These are phyloP conservation scores for Aethionema arabicum DNA, from an alignment of 345 rosid species.

Conservation along the genomic window DNA sequence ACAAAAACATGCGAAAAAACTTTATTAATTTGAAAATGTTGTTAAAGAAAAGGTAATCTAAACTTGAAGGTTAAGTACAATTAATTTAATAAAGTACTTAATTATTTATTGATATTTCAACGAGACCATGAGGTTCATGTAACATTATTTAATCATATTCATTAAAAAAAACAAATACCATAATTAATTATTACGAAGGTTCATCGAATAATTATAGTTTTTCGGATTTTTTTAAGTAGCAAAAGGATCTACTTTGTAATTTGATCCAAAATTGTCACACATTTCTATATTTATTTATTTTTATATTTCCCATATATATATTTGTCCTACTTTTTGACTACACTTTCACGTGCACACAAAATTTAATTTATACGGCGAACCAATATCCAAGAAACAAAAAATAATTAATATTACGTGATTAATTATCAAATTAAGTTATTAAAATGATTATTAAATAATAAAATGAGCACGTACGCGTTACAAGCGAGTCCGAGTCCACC, in stretches of 20 bases:
- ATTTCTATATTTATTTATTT: conserved; percentile 15
- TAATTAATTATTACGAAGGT: conserved; percentile 15
- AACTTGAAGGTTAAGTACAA: neutral
- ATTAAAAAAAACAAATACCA: neutral
- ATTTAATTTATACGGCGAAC: conserved; percentile 31
- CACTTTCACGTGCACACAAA: conserved; percentile 34
- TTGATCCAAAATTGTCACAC: conserved; percentile 26
- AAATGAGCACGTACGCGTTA: conserved; percentile 31
- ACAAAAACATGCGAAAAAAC: neutral
- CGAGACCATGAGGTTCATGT: conserved; percentile 5
- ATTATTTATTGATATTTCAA: neutral
- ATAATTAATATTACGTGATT: too few species aligned
- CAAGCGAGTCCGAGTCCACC: conserved; percentile 20
- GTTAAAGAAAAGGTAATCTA: too few species aligned
- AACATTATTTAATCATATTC: neutral
- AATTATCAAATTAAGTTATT: too few species aligned
- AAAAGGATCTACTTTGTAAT: conserved; percentile 30
- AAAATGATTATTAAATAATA: neutral
- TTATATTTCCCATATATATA: conserved; percentile 4
- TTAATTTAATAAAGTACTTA: neutral
- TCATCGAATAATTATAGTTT: conserved; percentile 20
- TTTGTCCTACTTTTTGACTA: conserved; percentile 32
- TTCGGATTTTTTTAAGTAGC: neutral
- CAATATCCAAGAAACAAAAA: conserved; percentile 16
- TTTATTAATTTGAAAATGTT: too few species aligned